phyloP scores from a whole-genome alignment of 345 rosid species.

The Arabidopsis suecica region DNA sequence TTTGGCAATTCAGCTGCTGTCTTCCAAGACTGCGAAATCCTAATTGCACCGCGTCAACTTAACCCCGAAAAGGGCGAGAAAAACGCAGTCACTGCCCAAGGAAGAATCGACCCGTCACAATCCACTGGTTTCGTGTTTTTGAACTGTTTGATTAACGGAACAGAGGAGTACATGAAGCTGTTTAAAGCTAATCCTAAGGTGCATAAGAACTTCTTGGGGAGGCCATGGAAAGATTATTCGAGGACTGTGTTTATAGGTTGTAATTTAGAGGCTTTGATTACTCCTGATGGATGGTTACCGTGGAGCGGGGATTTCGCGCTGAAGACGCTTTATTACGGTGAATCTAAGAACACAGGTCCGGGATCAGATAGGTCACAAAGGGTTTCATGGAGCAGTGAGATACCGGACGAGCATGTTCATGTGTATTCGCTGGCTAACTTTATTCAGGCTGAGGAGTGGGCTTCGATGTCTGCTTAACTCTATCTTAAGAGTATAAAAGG shows the following conservation, averaged over 20 bases:
- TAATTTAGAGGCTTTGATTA: conserved; percentile 59
- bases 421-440: conserved; percentile 74
- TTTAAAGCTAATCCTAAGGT: conserved; percentile 62
- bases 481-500: background rate
- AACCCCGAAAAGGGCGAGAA: conserved; percentile 80
- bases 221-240: conserved; percentile 97
- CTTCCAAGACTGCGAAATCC: conserved; percentile 70
- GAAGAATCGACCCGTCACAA: conserved; percentile 84
- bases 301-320: conserved; percentile 73
- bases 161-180: conserved; percentile 72
- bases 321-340: conserved; percentile 87
- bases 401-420: conserved; percentile 59
- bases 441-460: conserved; percentile 87
- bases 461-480: conserved; percentile 48
- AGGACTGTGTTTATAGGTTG: conserved; percentile 76
- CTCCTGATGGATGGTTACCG: conserved; percentile 80
- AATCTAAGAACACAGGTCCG: conserved; percentile 67
- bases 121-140: conserved; percentile 75
- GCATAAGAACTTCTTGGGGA: conserved; percentile 74
- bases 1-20: conserved; percentile 86
- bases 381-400: conserved; percentile 76
- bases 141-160: conserved; percentile 77
- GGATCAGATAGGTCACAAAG: conserved; percentile 61
- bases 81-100: conserved; percentile 84
- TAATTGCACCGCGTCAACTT: conserved; percentile 66